Base-by-base conservation (phyloP, 441 rosid species). In the Gossypium schwendimanii region DNA sequence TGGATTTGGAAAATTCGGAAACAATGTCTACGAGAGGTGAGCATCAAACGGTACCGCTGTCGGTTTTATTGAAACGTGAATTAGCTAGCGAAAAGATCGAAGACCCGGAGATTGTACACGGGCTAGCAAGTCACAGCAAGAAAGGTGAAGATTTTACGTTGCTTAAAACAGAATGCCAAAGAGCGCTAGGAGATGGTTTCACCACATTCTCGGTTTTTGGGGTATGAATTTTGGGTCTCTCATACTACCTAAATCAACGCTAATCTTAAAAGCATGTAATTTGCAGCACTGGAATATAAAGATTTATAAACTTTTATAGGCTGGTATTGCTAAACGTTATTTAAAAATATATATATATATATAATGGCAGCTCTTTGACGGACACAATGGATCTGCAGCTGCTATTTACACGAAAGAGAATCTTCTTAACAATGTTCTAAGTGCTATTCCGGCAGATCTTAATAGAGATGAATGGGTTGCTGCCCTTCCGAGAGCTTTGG, bases 371-470 rank as follows among this genome's bases (percentile, higher is more conserved):
- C 81, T 96, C 76, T 96, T 96, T 84, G 99, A 96, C 85, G 99
- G 99, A 60, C 99, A 96, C 74, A 96, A 96, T 78, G 99, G 99
- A 39, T 85, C 97, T 77, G 97, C 87, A 47, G 99, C 98, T 69
- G 99, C 99, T 77, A 87, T 93, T 57, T 93, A 96, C 85, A 87
- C 97, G 1, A 91, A 91, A 84, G 99, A 93, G 83, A 90, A 96
- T 78, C 94, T 96, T 14, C 73, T 96, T 54, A 90, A 83, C 70
- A 96, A 93, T 78, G 89, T 91, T 49, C 79, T 91, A 77, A 83
- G 83, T 79, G 94, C 97, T 15, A 82, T 96, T 71, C 98, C 99
- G 11, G 81, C 87, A n/a, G 96, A 90, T 80, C 97, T 96, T 74
- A 90, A 82, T 72, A 87, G 91, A 83, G 97, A 93, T 63, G 98